These are phyloP conservation scores for Adenanthera pavonina DNA, from an alignment of 306 rosid species.

Conservation along the genomic window DNA sequence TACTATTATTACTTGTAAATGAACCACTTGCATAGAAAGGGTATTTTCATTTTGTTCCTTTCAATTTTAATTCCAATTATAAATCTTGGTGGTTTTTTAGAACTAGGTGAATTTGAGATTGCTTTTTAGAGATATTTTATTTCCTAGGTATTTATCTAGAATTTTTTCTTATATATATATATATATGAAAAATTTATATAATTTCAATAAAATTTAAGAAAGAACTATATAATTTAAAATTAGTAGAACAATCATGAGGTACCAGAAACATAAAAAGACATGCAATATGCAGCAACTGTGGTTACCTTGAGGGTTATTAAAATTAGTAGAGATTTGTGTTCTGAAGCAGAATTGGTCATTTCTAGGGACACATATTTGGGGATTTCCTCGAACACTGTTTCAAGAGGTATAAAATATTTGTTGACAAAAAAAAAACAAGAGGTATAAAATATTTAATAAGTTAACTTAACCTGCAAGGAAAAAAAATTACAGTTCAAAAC, in stretches of 20 bases:
- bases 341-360: conserved; percentile 62
- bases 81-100: no score
- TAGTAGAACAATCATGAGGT: neutral
- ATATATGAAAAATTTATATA: no score
- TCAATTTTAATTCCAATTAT: no score
- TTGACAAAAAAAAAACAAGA: no score
- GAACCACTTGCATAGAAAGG: no score
- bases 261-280: conserved; percentile 6
- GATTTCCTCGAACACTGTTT: conserved; percentile 79
- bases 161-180: no score
- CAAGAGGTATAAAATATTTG: conserved; percentile 12
- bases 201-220: neutral
- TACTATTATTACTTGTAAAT: no score
- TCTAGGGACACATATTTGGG: conserved; percentile 73
- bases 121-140: no score
- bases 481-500: neutral
- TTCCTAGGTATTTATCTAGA: no score
- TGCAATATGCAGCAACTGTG: conserved; percentile 37
- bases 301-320: conserved; percentile 66
- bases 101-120: no score
- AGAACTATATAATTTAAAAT: neutral
- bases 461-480: conserved; percentile 2
- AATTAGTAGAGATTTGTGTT: conserved; percentile 46
- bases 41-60: no score
- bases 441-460: neutral